phyloP scores from a whole-genome alignment of 768 basidiomycete species.

The Piloderma croceum region DNA sequence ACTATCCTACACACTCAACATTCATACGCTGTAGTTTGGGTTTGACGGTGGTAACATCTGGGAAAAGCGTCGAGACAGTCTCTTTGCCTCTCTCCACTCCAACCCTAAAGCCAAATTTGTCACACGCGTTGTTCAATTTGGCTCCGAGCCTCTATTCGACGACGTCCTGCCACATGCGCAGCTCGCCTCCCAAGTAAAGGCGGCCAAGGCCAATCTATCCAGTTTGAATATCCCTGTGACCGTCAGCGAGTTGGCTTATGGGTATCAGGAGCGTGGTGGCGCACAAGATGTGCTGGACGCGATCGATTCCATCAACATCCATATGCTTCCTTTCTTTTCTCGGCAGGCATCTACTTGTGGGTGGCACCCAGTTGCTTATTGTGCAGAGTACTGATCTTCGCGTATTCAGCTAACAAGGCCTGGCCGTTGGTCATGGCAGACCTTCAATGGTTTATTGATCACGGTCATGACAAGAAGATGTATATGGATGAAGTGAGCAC shows the following conservation, averaged over 20 bases:
- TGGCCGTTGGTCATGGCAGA: conserved; percentile 60
- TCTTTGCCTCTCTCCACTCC: conserved; percentile 47
- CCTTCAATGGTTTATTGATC: conserved; percentile 61
- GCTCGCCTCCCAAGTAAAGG: conserved; percentile 47
- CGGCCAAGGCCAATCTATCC: conserved; percentile 44
- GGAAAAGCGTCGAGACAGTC: conserved; percentile 46
- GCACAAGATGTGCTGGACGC: conserved; percentile 51
- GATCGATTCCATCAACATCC: conserved; percentile 59
- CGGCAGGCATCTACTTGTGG: conserved; percentile 49
- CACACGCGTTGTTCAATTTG: conserved; percentile 63
- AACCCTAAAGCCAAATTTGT: conserved; percentile 62
- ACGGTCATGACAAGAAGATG: conserved; percentile 67
- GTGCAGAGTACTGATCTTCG: conserved; percentile 1
- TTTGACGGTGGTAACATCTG: conserved; percentile 41
- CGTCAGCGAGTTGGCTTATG: conserved; percentile 60
- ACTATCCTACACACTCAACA: not conserved
- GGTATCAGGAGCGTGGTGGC: conserved; percentile 48
- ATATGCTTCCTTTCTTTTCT: conserved; percentile 70
- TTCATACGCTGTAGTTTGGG: conserved; percentile 25
- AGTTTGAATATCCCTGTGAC: conserved; percentile 60
- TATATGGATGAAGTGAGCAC: conserved; percentile 58
- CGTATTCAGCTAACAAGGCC: conserved; percentile 42
- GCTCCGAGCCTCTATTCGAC: conserved; percentile 66
- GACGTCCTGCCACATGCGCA: conserved; percentile 41
- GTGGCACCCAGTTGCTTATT: conserved; percentile 6